A percentile compares a stretch with the other conserved stretches of the same genome.
phyloP scores from a whole-genome alignment of 2,329 filamentous ascomycete genomes.

The Colletotrichum scovillei region DNA sequence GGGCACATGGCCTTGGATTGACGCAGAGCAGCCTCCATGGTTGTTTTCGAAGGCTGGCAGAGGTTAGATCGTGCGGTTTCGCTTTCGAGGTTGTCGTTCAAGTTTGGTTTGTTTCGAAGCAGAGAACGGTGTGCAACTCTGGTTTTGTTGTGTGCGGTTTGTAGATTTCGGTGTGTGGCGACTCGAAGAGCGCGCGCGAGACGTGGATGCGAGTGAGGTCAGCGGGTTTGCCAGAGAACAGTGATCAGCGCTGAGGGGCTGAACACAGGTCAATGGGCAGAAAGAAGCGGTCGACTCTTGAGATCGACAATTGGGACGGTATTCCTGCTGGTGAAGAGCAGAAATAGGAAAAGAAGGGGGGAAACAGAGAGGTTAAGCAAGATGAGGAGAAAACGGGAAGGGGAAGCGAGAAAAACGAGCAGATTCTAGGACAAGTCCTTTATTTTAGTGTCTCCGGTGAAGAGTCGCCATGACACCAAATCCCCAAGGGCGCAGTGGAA shows the following conservation, averaged over 20 bases:
- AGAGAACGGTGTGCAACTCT: conserved; percentile 3
- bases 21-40: conserved; percentile 93
- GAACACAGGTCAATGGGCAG: conserved; percentile 30
- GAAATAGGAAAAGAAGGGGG: not conserved
- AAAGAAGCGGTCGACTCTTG: conserved; percentile 5
- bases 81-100: not conserved
- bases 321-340: not conserved
- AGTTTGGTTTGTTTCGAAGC: not conserved
- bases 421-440: conserved; percentile 29
- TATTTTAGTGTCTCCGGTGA: conserved; percentile 35
- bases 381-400: not conserved
- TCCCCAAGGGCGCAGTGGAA: not conserved
- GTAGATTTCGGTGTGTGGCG: conserved; percentile 24
- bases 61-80: not conserved
- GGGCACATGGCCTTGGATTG: conserved; percentile 98
- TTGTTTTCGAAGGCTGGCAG: conserved; percentile 31
- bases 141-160: not conserved
- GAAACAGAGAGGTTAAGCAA: too few species aligned
- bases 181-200: conserved; percentile 15
- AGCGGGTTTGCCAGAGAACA: conserved; percentile 21
- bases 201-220: conserved; percentile 4
- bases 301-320: conserved; percentile 6
- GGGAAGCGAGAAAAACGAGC: conserved; percentile 22
- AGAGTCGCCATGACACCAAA: conserved; percentile 35
- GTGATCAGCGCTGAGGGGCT: conserved; percentile 19